These are phyloP conservation scores for Macadamia tetraphylla DNA, from an alignment of 164 flowering plant species.

Conservation along the genomic window DNA sequence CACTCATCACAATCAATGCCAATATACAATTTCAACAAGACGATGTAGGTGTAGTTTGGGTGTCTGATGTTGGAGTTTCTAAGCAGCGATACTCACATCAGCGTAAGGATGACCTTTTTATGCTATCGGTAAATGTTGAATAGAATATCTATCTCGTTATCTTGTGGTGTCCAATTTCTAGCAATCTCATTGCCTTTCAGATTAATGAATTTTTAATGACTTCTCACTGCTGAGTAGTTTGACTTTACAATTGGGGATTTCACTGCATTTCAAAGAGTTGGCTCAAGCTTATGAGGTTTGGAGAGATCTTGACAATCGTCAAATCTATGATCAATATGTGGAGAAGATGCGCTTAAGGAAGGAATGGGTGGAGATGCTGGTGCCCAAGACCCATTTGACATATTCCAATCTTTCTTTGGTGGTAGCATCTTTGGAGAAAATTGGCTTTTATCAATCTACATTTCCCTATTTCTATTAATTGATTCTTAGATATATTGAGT, in stretches of 20 bases:
- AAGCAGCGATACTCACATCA: too few species aligned
- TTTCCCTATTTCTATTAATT: too few species aligned
- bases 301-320: constrained; percentile 8
- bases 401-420: constrained; percentile 11
- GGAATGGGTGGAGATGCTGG: constrained; percentile 13
- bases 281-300: constrained; percentile 11
- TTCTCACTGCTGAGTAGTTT: background rate
- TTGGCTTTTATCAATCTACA: background rate
- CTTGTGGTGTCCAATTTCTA: too few species aligned
- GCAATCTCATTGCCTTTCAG: too few species aligned
- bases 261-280: constrained; percentile 6
- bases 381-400: constrained; percentile 12
- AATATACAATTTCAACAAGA: too few species aligned
- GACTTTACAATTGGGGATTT: background rate
- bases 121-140: too few species aligned
- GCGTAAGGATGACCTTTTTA: too few species aligned
- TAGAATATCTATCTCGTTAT: too few species aligned
- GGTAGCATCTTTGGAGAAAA: constrained; percentile 7
- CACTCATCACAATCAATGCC: too few species aligned
- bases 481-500: too few species aligned
- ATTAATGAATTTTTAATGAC: background rate
- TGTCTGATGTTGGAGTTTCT: too few species aligned
- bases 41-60: too few species aligned
- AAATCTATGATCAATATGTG: constrained; percentile 11
- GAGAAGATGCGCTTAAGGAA: constrained; percentile 9